phyloP scores from a whole-genome alignment of 805 yeast species.

The Candida oleophila region DNA sequence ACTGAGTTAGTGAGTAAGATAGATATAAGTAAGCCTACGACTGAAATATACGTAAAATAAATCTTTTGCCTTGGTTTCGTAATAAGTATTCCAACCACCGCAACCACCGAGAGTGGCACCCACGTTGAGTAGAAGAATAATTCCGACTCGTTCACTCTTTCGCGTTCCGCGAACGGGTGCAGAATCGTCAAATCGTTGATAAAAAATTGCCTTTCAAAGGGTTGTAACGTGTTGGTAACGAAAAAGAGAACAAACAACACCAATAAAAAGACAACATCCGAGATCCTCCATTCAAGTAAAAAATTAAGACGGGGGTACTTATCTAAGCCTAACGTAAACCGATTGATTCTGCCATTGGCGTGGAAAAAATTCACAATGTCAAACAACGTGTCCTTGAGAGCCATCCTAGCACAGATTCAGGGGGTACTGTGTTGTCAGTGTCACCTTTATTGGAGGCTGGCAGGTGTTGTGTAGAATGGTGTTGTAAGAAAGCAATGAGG shows the following conservation, averaged over 20 bases:
- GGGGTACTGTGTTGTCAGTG: not conserved
- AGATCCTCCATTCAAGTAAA: slow-evolving; percentile 26
- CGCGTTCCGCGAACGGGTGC: slow-evolving; percentile 77
- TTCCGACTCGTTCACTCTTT: slow-evolving; percentile 61
- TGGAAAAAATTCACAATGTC: slow-evolving; percentile 19
- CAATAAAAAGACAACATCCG: slow-evolving; percentile 22
- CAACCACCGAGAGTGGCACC: slow-evolving; percentile 47
- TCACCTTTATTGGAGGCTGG: too few relatives aligned
- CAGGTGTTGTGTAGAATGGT: too few relatives aligned
- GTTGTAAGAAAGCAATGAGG: too few relatives aligned
- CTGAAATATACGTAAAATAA: slow-evolving; percentile 61
- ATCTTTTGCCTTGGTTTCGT: slow-evolving; percentile 53
- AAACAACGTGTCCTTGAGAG: slow-evolving; percentile 11
- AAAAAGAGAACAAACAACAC: slow-evolving; percentile 22
- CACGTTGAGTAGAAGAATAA: slow-evolving; percentile 55
- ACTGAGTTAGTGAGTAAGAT: slow-evolving; percentile 58
- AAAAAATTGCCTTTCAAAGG: slow-evolving; percentile 77
- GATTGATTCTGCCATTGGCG: slow-evolving; percentile 15
- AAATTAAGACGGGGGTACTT: slow-evolving; percentile 10
- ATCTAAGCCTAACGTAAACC: slow-evolving; percentile 28
- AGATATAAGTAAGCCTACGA: slow-evolving; percentile 64
- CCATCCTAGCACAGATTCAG: slow-evolving; percentile 13
- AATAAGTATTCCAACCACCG: slow-evolving; percentile 33
- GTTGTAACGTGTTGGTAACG: slow-evolving; percentile 33
- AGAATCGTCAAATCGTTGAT: slow-evolving; percentile 73